phyloP scores from a whole-genome alignment of 495 filamentous ascomycete species.

The Aspergillus asperescens region DNA sequence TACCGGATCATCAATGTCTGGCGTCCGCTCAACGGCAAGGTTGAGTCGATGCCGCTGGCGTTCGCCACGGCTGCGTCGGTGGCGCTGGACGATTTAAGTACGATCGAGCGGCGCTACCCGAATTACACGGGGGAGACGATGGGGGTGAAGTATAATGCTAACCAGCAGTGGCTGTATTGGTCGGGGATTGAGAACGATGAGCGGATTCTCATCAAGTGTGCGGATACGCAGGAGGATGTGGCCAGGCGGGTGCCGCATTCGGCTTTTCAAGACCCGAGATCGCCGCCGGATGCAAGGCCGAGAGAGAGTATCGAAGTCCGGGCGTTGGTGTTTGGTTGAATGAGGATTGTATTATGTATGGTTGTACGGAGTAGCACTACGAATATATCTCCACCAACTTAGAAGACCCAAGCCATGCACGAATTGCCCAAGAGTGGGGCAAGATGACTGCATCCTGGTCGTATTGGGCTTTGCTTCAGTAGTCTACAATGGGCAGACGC shows the following conservation, averaged over 20 bases:
- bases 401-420: too few relatives aligned
- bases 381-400: too few relatives aligned
- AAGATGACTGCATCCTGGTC: neutral
- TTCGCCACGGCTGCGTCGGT: conserved; percentile 61
- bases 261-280: conserved; percentile 72
- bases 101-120: conserved; percentile 69
- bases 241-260: conserved; percentile 69
- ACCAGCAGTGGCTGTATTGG: conserved; percentile 70
- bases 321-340: conserved; percentile 68
- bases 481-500: neutral
- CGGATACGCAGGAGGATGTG: conserved; percentile 51
- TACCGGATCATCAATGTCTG: conserved; percentile 88
- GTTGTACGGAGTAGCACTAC: neutral
- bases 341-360: neutral
- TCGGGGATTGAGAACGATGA: conserved; percentile 70
- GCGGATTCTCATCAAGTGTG: conserved; percentile 75
- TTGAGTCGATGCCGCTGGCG: conserved; percentile 63
- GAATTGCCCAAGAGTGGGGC: neutral
- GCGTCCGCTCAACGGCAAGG: conserved; percentile 69
- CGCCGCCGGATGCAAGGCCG: conserved; percentile 48
- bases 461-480: too few relatives aligned
- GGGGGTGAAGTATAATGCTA: conserved; percentile 54
- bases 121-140: conserved; percentile 65
- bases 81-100: conserved; percentile 57
- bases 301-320: conserved; percentile 85